Base-by-base conservation (phyloP, 2,329 filamentous ascomycete genomes). In the Helicocarpus griseus region DNA sequence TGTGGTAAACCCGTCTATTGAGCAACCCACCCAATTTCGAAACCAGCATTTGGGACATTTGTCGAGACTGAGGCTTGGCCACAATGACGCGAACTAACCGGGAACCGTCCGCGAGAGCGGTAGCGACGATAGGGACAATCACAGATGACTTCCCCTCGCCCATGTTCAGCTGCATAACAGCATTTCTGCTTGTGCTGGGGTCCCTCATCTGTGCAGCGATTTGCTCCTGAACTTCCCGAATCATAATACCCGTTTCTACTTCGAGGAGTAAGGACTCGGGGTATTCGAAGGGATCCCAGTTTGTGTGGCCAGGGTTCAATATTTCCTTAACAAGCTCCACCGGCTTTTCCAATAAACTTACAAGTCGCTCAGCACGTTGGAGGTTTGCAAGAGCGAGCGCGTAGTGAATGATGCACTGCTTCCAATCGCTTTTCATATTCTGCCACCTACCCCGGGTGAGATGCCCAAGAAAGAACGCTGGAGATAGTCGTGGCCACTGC, bases 81-180 rank as follows among this genome's bases (percentile, higher is more conserved):
- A 85, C 80, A 1, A 87, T 63, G 0, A 86, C 73, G 1, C 83
- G 68, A 0, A 74, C 71, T 0, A 86, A 65, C 3, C 64, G 71
- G 0, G 63, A 59, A 0, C 70, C 68, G 44, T 86, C 69, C 0
- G 79, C 78, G 0, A 85, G 61, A 0, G 70, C 64, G 0, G 76
- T 68, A 0, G 79, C 78, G 0, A 85, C 77, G 52, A 86, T 82
- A 0, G 83, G 83, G 0, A 85, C 75, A 43, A 89, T 87, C 1
- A 86, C 79, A 0, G 83, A 85, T 0, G 81, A 82, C 59, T 87
- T 87, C 0, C 84, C 84, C 67, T 82, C 74, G 0, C 82, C 82
- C 82, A 86, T 86, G 54, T 84, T 81, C 65, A 86, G 75, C 54
- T 86, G 82, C 1, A 85, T 57, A 0, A 85, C 79, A 0, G 80